A percentile compares a stretch with the other conserved stretches of the same genome.
These are phyloP conservation scores for Linaria vulgaris DNA, from an alignment of 257 asterid species.

Conservation along the genomic window DNA sequence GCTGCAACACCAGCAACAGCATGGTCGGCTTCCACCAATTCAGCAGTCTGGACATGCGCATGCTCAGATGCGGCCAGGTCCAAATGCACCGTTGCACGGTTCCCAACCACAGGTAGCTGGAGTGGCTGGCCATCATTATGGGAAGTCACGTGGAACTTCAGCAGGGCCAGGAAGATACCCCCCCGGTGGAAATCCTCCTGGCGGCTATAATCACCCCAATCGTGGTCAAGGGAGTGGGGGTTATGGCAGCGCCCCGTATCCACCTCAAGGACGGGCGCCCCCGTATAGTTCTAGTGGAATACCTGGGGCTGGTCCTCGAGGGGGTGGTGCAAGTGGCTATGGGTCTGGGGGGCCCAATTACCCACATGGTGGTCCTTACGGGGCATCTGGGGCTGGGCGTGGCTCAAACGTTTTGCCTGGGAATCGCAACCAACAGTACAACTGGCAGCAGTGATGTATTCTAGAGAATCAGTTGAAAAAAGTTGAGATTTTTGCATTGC, in stretches of 20 bases:
- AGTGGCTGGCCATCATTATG: slow-evolving; percentile 64
- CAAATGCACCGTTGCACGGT: slow-evolving; percentile 47
- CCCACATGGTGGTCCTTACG: slow-evolving; percentile 69
- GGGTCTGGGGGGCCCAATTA: slow-evolving; percentile 71
- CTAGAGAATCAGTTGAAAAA: neutral
- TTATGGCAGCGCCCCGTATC: slow-evolving; percentile 63
- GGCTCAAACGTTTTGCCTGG: slow-evolving; percentile 71
- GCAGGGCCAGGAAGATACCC: slow-evolving; percentile 79
- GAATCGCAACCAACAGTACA: slow-evolving; percentile 77
- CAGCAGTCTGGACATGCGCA: slow-evolving; percentile 71
- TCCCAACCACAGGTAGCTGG: slow-evolving; percentile 64
- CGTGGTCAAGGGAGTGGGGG: slow-evolving; percentile 79
- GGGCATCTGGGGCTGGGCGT: slow-evolving; percentile 74
- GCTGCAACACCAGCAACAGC: slow-evolving; percentile 67
- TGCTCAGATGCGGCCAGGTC: slow-evolving; percentile 67
- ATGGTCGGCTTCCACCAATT: slow-evolving; percentile 61
- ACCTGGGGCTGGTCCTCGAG: slow-evolving; percentile 65
- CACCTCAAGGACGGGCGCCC: slow-evolving; percentile 72
- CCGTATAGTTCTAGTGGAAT: slow-evolving; percentile 59
- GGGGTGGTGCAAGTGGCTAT: slow-evolving; percentile 56
- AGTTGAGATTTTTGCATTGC: neutral
- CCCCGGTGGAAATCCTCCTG: slow-evolving; percentile 69
- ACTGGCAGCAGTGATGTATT: slow-evolving; percentile 72
- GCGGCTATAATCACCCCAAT: slow-evolving; percentile 66
- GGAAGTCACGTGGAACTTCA: slow-evolving; percentile 76